These are phyloP conservation scores for Ustilago crameri DNA, from an alignment of 1,284 basidiomycete species.

Conservation along the genomic window DNA sequence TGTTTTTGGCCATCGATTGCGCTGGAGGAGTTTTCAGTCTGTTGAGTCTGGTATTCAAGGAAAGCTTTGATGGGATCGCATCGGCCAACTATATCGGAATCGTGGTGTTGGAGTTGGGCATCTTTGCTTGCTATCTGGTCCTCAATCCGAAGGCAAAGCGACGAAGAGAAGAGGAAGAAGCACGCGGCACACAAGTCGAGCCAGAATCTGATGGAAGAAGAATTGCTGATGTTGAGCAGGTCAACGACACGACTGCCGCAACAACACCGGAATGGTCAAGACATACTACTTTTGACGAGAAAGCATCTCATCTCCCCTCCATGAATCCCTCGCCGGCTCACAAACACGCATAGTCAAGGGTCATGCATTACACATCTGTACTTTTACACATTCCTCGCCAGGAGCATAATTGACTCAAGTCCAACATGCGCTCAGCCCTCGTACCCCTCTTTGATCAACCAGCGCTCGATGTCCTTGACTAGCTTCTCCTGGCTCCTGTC, in stretches of 20 bases:
- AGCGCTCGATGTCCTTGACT: constrained; percentile 44
- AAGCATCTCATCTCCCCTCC: neutral
- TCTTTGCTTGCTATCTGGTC: constrained; percentile 74
- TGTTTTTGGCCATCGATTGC: constrained; percentile 79
- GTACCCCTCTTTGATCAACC: constrained; percentile 44
- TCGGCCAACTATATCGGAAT: constrained; percentile 73
- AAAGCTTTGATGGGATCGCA: constrained; percentile 76
- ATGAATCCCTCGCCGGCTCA: neutral
- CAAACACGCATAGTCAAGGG: neutral
- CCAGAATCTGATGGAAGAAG: neutral
- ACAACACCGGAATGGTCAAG: constrained; percentile 33
- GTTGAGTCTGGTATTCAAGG: constrained; percentile 78
- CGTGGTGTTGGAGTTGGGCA: constrained; percentile 73
- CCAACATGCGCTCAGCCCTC: constrained; percentile 21
- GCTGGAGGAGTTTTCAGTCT: constrained; percentile 78
- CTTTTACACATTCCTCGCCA: neutral
- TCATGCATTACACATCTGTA: neutral
- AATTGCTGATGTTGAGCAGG: constrained; percentile 8
- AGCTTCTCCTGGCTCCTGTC: constrained; percentile 16
- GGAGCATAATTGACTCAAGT: too few species aligned
- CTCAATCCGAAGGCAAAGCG: constrained; percentile 73
- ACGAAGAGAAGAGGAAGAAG: constrained; percentile 1
- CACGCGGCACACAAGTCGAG: neutral
- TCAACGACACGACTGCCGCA: neutral
- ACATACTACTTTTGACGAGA: constrained; percentile 27